These are phyloP conservation scores for Cytospora leucostoma DNA, from an alignment of 2,329 filamentous ascomycete species.

Conservation along the genomic window DNA sequence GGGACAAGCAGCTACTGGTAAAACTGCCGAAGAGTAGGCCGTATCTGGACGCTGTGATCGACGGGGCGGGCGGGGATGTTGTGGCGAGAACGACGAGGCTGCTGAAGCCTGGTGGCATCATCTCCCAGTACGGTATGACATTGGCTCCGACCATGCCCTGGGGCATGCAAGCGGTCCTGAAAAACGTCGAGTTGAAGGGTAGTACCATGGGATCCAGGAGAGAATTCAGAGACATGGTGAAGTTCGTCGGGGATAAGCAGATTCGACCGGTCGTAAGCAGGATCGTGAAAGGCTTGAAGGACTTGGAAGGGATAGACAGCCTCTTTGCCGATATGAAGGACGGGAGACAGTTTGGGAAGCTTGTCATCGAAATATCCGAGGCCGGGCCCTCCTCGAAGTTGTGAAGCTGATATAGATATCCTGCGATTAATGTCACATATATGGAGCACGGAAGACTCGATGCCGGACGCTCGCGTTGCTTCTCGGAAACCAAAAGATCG, in stretches of 20 bases:
- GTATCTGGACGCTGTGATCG: conserved; percentile 80
- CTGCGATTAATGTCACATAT: not conserved
- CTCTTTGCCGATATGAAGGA: conserved; percentile 88
- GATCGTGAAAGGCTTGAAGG: conserved; percentile 70
- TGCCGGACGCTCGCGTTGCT: not conserved
- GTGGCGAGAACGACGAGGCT: conserved; percentile 68
- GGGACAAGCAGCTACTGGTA: conserved; percentile 74
- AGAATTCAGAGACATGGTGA: conserved; percentile 90
- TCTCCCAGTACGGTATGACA: conserved; percentile 91
- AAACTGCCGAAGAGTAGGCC: conserved; percentile 66
- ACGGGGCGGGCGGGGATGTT: conserved; percentile 87
- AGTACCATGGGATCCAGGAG: conserved; percentile 87
- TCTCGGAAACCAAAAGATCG: conserved; percentile 14
- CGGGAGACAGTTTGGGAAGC: conserved; percentile 86
- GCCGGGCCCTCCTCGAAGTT: conserved; percentile 31
- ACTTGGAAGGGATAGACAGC: conserved; percentile 75
- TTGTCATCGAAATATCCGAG: conserved; percentile 71
- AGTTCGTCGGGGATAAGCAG: conserved; percentile 72
- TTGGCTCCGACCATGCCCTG: conserved; percentile 82
- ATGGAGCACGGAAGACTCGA: not conserved
- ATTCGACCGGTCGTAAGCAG: conserved; percentile 77
- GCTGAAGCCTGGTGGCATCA: conserved; percentile 80
- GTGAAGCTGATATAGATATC: conserved; percentile 17
- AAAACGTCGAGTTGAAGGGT: conserved; percentile 84
- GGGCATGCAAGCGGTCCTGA: conserved; percentile 78